Evolutionary conservation across 352 stramenopile species (phyloP).

Genomic region (Hyphochytrium catenoides): DNA sequence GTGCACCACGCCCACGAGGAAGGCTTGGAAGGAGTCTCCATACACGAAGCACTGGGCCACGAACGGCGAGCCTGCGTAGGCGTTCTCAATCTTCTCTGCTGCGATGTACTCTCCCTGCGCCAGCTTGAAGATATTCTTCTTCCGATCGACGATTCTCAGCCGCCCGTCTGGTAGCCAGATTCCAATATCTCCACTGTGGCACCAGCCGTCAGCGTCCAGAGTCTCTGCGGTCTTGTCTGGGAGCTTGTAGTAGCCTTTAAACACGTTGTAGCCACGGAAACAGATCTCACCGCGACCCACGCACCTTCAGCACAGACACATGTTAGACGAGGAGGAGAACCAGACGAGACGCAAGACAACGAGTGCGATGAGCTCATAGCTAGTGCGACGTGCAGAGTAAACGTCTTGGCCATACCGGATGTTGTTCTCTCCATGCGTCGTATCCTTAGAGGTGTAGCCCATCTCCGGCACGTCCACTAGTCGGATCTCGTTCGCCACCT

Average conservation of each 20-base stretch:
- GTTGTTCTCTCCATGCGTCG: too few relatives aligned
- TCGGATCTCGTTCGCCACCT: constrained; percentile 60
- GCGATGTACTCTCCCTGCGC: constrained; percentile 87
- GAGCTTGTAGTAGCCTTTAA: constrained; percentile 86
- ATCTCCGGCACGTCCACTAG: constrained; percentile 90
- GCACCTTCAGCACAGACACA: too few relatives aligned
- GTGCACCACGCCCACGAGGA: constrained; percentile 78
- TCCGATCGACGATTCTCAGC: constrained; percentile 66
- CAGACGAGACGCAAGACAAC: too few relatives aligned
- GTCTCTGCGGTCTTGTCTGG: constrained; percentile 66
- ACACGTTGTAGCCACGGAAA: constrained; percentile 45
- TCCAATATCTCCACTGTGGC: constrained; percentile 90
- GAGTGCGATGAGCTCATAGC: too few relatives aligned
- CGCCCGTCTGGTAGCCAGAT: constrained; percentile 79
- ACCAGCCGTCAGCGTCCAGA: constrained; percentile 78
- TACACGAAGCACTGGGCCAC: constrained; percentile 86
- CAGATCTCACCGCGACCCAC: constrained; percentile 27
- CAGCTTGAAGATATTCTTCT: constrained; percentile 87
- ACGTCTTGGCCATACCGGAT: too few relatives aligned
- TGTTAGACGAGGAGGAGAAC: too few relatives aligned
- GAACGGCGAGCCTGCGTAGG: constrained; percentile 73
- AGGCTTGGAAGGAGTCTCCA: constrained; percentile 80
- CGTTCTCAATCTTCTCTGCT: constrained; percentile 86
- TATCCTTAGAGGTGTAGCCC: constrained; percentile 84
- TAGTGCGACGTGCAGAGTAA: too few relatives aligned